Evolutionary conservation across 2,329 filamentous ascomycete species (phyloP), one percentile per base, ranked within the genome.

Genomic region (Gnomoniopsis smithogilvyi): DNA sequence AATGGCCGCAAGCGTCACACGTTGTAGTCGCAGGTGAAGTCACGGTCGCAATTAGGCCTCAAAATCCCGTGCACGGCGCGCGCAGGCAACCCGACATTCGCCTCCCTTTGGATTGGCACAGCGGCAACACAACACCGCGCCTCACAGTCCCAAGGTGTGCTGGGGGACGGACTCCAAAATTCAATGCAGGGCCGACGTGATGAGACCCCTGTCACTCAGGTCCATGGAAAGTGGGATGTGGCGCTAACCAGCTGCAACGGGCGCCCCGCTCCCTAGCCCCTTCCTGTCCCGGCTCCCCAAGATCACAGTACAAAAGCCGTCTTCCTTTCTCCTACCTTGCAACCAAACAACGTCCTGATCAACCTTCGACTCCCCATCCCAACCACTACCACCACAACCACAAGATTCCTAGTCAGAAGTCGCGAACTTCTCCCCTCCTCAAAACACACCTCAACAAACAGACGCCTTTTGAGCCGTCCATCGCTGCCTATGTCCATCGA

Each of bases 401-500:
- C 26, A 30, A 63, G 56, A 43, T 34, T 54, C 56, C 50, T 59
- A 50, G 34, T 38, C 56, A 54, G 43, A 50, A 52, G 24, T 54
- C 53, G 53, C 43, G 52, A 15, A 46, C n/a, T 47, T 50, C 47
- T 57, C 45, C 52, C 49, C n/a, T n/a, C 49, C 48, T 55, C 49
- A 61, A 62, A 51, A 58, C 56, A 52, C 54, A 65, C 62, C 62
- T 64, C 58, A 63, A 63, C 63, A 63, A 57, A 62, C 78, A 82
- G 80, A 72, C 75, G 72, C 74, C 73, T 68, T 36, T 67, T 70
- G 70, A 75, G 73, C 75, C 70, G 78, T 82, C 79, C 73, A 78
- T 82, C 80, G 80, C 80, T 81, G 68, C 72, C 70, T 93, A 95
- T 95, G 91, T 95, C 91, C 87, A 95, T 95, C 90, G 90, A 95